A percentile compares a stretch with the other conserved stretches of the same genome.
Conservation (phyloP, 2,329 filamentous ascomycete genomes). For the Chrysoporthe cubensis region DNA sequence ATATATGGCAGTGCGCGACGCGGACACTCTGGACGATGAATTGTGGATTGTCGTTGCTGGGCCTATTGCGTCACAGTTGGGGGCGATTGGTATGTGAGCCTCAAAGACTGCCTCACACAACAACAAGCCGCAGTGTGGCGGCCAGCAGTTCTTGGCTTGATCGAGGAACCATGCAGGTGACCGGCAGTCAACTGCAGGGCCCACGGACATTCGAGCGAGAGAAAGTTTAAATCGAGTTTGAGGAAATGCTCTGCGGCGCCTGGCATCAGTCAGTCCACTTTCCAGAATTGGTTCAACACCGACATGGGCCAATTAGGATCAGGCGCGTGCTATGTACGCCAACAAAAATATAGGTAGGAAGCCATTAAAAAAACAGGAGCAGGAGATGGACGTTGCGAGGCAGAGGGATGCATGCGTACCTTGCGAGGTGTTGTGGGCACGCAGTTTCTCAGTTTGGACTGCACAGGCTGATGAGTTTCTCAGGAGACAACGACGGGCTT, state of each 20-base stretch:
- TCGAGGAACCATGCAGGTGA: neutral
- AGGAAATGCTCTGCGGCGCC: neutral
- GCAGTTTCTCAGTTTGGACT: neutral
- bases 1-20: neutral
- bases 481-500: neutral
- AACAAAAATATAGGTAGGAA: neutral
- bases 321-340: neutral
- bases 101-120: neutral
- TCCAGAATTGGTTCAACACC: neutral
- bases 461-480: neutral
- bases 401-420: neutral
- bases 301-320: neutral
- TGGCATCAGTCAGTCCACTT: constrained; percentile 2
- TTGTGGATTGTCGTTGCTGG: neutral
- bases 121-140: neutral
- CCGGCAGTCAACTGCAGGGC: neutral
- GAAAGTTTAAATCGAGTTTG: neutral
- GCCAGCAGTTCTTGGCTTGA: neutral
- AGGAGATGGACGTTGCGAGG: neutral
- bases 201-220: neutral
- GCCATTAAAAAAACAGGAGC: neutral
- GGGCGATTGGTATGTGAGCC: neutral
- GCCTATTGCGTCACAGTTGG: constrained; percentile 4
- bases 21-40: neutral
- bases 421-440: neutral